Evolutionary conservation across 176 grass and related monocot genomes (phyloP).

Genomic region (Phyllostachys edulis): DNA sequence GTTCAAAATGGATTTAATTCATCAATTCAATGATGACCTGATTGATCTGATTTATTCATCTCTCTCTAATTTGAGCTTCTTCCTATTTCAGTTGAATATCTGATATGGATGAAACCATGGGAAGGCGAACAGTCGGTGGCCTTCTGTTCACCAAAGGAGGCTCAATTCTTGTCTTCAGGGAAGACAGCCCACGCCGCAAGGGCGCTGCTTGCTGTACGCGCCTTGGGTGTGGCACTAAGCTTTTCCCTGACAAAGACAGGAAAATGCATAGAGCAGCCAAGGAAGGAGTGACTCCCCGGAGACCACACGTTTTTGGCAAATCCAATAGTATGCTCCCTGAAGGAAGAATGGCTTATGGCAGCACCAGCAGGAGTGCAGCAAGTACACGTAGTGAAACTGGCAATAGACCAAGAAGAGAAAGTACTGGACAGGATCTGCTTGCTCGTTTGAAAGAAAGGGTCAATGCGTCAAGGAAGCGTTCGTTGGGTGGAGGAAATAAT

Average conservation of each 20-base stretch:
- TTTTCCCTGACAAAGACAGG: conserved; percentile 45
- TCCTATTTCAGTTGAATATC: conserved; percentile 36
- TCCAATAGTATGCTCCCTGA: conserved; percentile 19
- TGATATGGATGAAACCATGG: conserved; percentile 63
- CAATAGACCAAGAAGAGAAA: conserved; percentile 29
- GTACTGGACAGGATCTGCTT: conserved; percentile 10
- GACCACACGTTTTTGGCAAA: conserved; percentile 26
- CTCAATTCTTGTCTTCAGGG: conserved; percentile 60
- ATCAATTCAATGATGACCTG: background rate
- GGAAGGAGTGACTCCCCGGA: conserved; percentile 7
- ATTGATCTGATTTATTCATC: background rate
- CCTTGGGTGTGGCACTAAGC: conserved; percentile 48
- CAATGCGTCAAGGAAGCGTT: conserved; percentile 30
- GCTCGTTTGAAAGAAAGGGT: conserved; percentile 25
- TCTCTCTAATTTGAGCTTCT: conserved; percentile 3
- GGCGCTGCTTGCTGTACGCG: conserved; percentile 26
- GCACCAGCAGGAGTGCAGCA: conserved; percentile 14
- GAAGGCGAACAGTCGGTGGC: conserved; percentile 65
- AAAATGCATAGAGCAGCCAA: conserved; percentile 22
- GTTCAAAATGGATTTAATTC: background rate
- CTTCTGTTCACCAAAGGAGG: conserved; percentile 67
- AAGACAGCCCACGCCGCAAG: conserved; percentile 47
- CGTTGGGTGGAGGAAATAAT: conserved; percentile 16
- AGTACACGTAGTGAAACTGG: background rate
- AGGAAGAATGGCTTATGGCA: conserved; percentile 31